Base-by-base conservation (phyloP, 768 basidiomycete species). In the Lentinula lateritia region DNA sequence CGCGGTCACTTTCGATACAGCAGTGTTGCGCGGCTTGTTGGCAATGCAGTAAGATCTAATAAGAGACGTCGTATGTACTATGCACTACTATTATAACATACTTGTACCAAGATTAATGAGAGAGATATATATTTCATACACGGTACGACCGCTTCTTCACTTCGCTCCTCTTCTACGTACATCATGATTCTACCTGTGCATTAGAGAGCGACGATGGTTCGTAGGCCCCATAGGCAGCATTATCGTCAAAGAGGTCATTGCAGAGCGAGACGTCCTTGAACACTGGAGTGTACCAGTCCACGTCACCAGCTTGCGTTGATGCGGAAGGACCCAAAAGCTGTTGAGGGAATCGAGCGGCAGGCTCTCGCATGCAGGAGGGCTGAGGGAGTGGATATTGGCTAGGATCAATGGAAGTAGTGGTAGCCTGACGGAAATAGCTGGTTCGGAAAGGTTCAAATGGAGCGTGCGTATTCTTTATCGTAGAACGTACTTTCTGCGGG, bases 181-280 rank as follows among this genome's bases (percentile, higher is more conserved):
- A 20, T 48, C 46, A 48, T 48, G 10, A 20, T 23, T 7, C n/a
- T 20, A 48, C 10, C 20, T 48, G 46, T 23, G 8, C 2, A 48
- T 12, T 23, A 3, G 46, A 48, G 9, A 6, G 2, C 2, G 46
- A 3, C 18, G 7, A 16, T 48, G 9, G 16, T 5, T 43, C 42
- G 12, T 48, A 48, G 20, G 13, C 8, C 5, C 46, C 46, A 15
- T 43, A 46, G 8, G 28, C 23, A 5, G 42, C 8, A 36, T 23
- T 41, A 46, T 58, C 56, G 13, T 41, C 12, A 28, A 58, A 58
- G 15, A 58, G 56, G 9, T 58, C 56, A 43, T 46, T 58, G n/a
- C 56, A 58, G 42, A 58, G 42, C 45, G 39, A 41, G 18, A 36
- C 18, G 16, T 58, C 56, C 12, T 23, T 28, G 42, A 45, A 42